These are phyloP conservation scores for Chrysanthemum makinoi DNA, from an alignment of 129 eudicot species.

Conservation along the genomic window DNA sequence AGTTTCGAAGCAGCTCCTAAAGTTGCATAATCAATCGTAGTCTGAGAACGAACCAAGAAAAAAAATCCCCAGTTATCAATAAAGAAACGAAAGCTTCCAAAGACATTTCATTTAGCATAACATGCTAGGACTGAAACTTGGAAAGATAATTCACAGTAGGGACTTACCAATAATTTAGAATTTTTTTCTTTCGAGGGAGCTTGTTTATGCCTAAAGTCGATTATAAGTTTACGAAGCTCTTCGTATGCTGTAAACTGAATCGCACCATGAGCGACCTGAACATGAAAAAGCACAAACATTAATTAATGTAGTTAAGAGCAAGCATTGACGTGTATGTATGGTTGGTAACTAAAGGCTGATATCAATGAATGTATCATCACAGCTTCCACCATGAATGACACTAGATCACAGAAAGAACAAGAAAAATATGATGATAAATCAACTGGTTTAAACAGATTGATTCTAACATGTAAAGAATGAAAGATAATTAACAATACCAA, in stretches of 20 bases:
- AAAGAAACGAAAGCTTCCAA: neutral
- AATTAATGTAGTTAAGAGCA: conserved; percentile 10
- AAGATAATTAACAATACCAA: conserved; percentile 29
- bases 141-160: neutral
- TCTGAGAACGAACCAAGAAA: conserved; percentile 33
- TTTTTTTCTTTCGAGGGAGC: conserved; percentile 22
- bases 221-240: conserved; percentile 68
- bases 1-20: conserved; percentile 91
- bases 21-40: conserved; percentile 72
- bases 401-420: conserved; percentile 1
- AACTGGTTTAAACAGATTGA: neutral
- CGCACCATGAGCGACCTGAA: conserved; percentile 99
- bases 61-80: neutral
- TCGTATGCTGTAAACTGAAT: conserved; percentile 93
- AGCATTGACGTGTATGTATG: neutral
- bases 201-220: conserved; percentile 40
- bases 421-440: neutral
- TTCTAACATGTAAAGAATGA: conserved; percentile 3
- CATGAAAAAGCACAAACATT: conserved; percentile 31
- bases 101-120: neutral
- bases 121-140: neutral
- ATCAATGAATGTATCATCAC: no score
- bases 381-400: neutral
- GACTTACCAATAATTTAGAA: conserved; percentile 57
- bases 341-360: no score